Base-by-base conservation (phyloP, 306 rosid species). In the Castanopsis chinensis region DNA sequence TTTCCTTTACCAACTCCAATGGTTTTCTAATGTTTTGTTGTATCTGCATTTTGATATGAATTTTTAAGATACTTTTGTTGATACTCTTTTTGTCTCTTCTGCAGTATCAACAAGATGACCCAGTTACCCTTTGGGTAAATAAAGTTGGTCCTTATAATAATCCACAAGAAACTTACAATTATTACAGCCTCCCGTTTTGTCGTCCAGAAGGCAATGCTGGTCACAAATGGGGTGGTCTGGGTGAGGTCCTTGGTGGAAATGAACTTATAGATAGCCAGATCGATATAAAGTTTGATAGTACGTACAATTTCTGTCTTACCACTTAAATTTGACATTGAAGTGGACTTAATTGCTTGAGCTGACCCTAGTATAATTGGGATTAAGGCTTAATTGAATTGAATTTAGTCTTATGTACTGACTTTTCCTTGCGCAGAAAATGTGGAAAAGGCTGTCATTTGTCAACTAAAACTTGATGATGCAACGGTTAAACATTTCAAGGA, bases 161-260 rank as follows among this genome's bases (percentile, higher is more conserved):
- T 85, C 99, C 99, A 19, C 99, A 95, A 86, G 98, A 95, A 91
- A 95, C 99, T 1, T 95, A 95, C 88, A 95, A 95, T 72, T 95
- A 95, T 81, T 91, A 87, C 87, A 91, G 92, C 85, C 97, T 95
- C 75, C 99, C 99, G 6, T 95, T 93, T 84, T 95, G 99, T 81
- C 92, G 73, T 76, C 85, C 84, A 28, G 65, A 93, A 79, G 92
- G 83, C 67, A 73, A 83, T 76, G 58, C 93, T 82, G 89, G 83
- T 51, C 99, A 95, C 88, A 95, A 95, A 86, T 95, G 99, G 99
- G 99, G 99, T 74, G 99, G 99, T 82, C 99, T 95, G 67, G 99
- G 99, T 74, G 99, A 95, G 85, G 99, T 95, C 82, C 76, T 95
- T 10, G 98, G 99, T 71, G 99, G 99, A 84, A 95, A 95, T 75